Conservation (phyloP, 1,139 yeast species). For the Protomyces gravidus region DNA sequence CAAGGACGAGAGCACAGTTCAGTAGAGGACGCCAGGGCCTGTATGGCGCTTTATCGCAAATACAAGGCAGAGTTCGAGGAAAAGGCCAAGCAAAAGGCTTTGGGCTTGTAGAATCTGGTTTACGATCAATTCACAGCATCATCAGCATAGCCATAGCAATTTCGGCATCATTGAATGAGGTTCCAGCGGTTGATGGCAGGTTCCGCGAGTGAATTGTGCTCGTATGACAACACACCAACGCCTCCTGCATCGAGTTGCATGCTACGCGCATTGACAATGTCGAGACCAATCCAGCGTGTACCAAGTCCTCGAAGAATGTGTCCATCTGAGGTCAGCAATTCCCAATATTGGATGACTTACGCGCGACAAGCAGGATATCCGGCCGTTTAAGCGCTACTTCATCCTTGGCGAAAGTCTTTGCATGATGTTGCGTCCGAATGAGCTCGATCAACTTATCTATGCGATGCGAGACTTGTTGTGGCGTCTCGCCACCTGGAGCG, state of each 20-base stretch:
- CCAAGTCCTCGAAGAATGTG: conserved; percentile 86
- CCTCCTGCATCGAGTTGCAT: conserved; percentile 92
- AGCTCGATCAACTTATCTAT: conserved; percentile 63
- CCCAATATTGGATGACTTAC: conserved; percentile 58
- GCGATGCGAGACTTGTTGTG: conserved; percentile 60
- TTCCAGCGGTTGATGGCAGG: conserved; percentile 56
- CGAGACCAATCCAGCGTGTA: conserved; percentile 72
- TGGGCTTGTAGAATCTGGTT: conserved; percentile 1
- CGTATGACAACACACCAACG: conserved; percentile 84
- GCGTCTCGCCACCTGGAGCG: conserved; percentile 81
- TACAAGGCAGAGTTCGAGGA: conserved; percentile 59
- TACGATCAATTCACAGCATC: neutral
- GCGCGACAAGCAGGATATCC: conserved; percentile 29
- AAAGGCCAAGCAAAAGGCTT: conserved; percentile 5
- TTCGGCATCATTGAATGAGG: conserved; percentile 4
- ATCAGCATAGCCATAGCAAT: neutral
- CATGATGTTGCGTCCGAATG: conserved; percentile 40
- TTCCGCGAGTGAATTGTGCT: conserved; percentile 75
- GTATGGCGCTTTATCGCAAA: conserved; percentile 70
- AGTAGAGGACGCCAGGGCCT: conserved; percentile 78
- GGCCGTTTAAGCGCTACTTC: conserved; percentile 40
- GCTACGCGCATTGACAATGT: conserved; percentile 62
- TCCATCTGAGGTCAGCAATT: conserved; percentile 85
- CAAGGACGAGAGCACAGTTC: conserved; percentile 80
- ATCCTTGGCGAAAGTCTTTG: conserved; percentile 1